Percentiles rank a stretch among this genome's conserved stretches.
These are phyloP conservation scores for Nicotiana benthamiana DNA, from an alignment of 257 asterid genomes.

Conservation along the genomic window DNA sequence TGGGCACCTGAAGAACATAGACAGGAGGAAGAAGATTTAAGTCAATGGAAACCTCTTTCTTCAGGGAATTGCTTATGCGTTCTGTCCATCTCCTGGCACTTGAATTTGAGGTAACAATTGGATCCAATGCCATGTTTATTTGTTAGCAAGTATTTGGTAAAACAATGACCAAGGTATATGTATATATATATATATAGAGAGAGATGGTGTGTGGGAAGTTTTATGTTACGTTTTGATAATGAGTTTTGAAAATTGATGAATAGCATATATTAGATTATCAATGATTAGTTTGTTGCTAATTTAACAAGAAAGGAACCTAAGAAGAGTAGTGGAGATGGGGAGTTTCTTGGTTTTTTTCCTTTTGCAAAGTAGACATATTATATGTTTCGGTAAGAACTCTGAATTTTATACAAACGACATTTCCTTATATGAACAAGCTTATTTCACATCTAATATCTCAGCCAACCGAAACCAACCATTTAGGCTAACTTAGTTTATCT, in stretches of 20 bases:
- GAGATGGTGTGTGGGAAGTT: neutral
- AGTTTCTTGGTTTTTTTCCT: neutral
- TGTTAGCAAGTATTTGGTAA: neutral
- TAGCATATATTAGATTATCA: too few relatives aligned
- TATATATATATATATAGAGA: neutral
- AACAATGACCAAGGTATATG: neutral
- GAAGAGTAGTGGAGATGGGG: neutral
- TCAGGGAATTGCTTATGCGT: constrained; percentile 16
- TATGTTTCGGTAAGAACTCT: neutral
- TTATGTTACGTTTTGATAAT: neutral
- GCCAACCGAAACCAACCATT: neutral
- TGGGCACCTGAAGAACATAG: constrained; percentile 33
- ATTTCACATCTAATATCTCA: neutral
- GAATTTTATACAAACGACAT: neutral
- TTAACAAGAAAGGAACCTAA: neutral
- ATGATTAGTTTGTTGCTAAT: neutral
- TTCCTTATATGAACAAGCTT: neutral
- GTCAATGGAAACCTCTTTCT: constrained; percentile 12
- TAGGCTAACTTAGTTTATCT: neutral
- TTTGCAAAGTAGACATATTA: neutral
- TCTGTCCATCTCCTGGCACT: constrained; percentile 25
- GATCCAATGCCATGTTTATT: neutral
- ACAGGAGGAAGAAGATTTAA: constrained; percentile 25
- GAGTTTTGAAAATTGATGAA: neutral
- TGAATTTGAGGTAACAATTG: constrained; percentile 13